Base-by-base conservation (phyloP, 768 basidiomycete genomes). In the Agaricus sinodeliciosus region DNA sequence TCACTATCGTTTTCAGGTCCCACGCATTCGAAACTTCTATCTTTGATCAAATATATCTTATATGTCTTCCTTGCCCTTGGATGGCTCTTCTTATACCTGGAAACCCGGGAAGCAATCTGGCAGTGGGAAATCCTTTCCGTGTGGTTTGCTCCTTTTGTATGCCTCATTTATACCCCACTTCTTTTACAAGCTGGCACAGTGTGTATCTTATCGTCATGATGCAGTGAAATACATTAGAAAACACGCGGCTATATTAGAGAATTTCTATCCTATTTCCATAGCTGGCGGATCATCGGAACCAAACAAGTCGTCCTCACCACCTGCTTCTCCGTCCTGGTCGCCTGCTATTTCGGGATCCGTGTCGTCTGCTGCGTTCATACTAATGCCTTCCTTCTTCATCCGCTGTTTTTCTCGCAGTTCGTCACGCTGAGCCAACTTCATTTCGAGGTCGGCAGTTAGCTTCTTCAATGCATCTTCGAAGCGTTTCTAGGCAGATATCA, bases 401-500 rank as follows among this genome's bases (percentile, higher is more conserved):
- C 85, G 77, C 59, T 84, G 84, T 61, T 82, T 76, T 68, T 91
- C 89, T 60, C 81, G 83, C 65, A 92, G 69, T 60, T 87, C 87
- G 58, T 92, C 90, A 51, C 85, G 76, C 63, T 92, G 90, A 0
- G 78, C 78, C 9, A 78, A 70, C 64, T 94, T 94, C 79, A 85
- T 83, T 58, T 94, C 93, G 27, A 94, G 72, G 63, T 96, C 93
- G 34, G 82, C 80, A 9, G 84, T 79, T 44, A 96, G 75, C 68
- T 95, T 96, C 73, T 85, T 90, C 61, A 94, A 68, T 15, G 89
- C 87, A 64, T 95, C 94, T 65, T 94, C 91, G 68, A 95, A 94
- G 34, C 93, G 93, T 80, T 87, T 87, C 87, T 94, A 47, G 27
- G 18, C 35, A 25, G 26, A 13, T 12, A 16, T 56, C 34, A 59